Evolutionary conservation across 192 early-diverging fungal species (phyloP), one percentile per base, ranked within the genome.

Genomic region (Entomortierella chlamydospora): DNA sequence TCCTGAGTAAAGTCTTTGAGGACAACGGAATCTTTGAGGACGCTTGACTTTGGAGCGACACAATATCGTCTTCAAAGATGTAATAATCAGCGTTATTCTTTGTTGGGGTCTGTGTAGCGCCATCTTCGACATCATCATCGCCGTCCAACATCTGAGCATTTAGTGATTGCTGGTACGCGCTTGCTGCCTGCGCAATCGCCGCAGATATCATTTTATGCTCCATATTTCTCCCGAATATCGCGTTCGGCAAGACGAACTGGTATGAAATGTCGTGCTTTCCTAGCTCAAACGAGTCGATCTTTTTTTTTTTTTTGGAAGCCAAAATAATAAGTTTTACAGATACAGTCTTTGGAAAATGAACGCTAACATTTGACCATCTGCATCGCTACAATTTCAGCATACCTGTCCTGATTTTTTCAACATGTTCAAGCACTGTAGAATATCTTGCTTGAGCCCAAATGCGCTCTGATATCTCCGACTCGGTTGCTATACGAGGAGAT

Each of bases 401-500:
- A 79, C 76, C 57, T n/a, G 37, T 34, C 76, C 76, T 37, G 68
- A 70, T 15, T n/a, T 45, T 22, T 61, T 61, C 22, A 79, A 49
- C 6, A 28, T 25, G 29, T 79, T 70, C 23, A 79, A 25, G 52
- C 76, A 79, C 25, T 25, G 45, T n/a, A 79, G 31, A 13, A 79
- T 79, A 49, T 79, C 76, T 28, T 79, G 76, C 29, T 79, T 79
- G 57, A 79, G 64, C 20, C 76, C 76, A 23, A 79, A 79, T 18
- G 76, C 76, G 20, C 66, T 79, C 22, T 79, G 76, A 56, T 79
- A 79, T 52, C 76, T 51, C 50, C 70, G 76, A n/a, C 62, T 79
- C 11, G 76, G 76, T 79, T 79, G 76, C 76, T 79, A 61, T n/a
- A n/a, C n/a, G n/a, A n/a, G n/a, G n/a, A n/a, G n/a, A 7, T 11